Base-by-base conservation (phyloP, 2,329 filamentous ascomycete species). In the Blastomyces gilchristii region DNA sequence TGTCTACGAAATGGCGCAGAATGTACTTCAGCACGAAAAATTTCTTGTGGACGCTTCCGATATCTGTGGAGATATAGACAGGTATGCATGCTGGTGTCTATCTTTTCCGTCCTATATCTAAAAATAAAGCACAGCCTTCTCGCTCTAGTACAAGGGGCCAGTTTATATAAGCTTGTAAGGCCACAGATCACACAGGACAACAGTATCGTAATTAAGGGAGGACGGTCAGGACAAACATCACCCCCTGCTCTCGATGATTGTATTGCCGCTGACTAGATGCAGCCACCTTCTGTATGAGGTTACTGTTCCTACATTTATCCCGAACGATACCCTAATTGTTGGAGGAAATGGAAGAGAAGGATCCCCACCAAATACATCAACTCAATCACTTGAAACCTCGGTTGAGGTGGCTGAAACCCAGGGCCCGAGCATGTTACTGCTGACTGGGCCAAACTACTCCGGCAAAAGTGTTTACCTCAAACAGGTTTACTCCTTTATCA, bases 381-480 rank as follows among this genome's bases (percentile, higher is more conserved):
- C 56, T 49, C 58, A 60, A 37, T 31, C 58, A 31, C 28, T 56
- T 34, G 58, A 58, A 34, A 50, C 47, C 18, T 57, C 28, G 6
- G 50, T 63, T 52, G 43, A 62, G 56, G n/a, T 34, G 14, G 63
- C 61, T 14, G 47, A 63, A 28, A 31, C 66, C n/a, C 63, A 69
- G 11, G 72, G 71, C 2, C 85, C 89, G 14, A 90, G 83, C 67
- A 87, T 91, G 76, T 73, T 97, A 14, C 78, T 97, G 6, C 75
- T 99, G 69, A 97, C 94, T 0, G 94, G 94, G 0, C 92, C 94
- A 4, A 99, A 99, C 69, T 95, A 94, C 73, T 97, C 94, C 0
- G 94, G 94, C 0, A 99, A 99, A 75, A 97, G 91, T 68, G 85
- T 97, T 0, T 97, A 96, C 74, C 82, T 97, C 71, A 99, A 96